phyloP scores from a whole-genome alignment of 768 basidiomycete genomes.

The Phaeolepiota aurea region DNA sequence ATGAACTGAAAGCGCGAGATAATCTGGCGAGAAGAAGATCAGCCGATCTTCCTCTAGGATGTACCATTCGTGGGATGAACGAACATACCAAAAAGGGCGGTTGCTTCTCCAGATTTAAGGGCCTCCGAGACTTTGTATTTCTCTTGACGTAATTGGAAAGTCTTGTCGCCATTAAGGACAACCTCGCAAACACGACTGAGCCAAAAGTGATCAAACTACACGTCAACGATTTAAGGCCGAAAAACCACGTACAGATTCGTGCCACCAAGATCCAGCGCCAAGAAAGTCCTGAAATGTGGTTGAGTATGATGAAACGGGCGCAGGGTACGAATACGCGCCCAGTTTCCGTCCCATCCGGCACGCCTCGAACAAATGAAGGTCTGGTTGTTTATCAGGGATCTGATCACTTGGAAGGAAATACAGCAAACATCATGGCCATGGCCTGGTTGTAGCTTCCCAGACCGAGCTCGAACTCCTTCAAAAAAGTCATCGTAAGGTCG shows the following conservation, averaged over 20 bases:
- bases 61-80: slow-evolving; percentile 2
- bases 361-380: slow-evolving; percentile 92
- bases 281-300: slow-evolving; percentile 62
- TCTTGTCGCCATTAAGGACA: slow-evolving; percentile 79
- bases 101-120: slow-evolving; percentile 89
- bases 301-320: slow-evolving; percentile 1
- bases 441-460: slow-evolving; percentile 64
- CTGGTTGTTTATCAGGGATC: slow-evolving; percentile 28
- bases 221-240: not conserved
- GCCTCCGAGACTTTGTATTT: slow-evolving; percentile 95
- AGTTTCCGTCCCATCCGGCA: slow-evolving; percentile 89
- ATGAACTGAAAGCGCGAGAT: slow-evolving; percentile 95
- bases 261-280: slow-evolving; percentile 94
- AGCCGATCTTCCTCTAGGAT: slow-evolving; percentile 7
- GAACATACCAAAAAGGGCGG: slow-evolving; percentile 69
- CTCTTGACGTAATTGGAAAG: slow-evolving; percentile 86
- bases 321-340: slow-evolving; percentile 42
- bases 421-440: slow-evolving; percentile 89
- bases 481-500: slow-evolving; percentile 69
- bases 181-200: slow-evolving; percentile 91
- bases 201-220: slow-evolving; percentile 4
- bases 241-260: slow-evolving; percentile 76
- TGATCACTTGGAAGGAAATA: not conserved
- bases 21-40: slow-evolving; percentile 48
- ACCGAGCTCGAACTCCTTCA: slow-evolving; percentile 72